Conservation (phyloP, 352 stramenopile species). For the Pythium dissotocum region DNA sequence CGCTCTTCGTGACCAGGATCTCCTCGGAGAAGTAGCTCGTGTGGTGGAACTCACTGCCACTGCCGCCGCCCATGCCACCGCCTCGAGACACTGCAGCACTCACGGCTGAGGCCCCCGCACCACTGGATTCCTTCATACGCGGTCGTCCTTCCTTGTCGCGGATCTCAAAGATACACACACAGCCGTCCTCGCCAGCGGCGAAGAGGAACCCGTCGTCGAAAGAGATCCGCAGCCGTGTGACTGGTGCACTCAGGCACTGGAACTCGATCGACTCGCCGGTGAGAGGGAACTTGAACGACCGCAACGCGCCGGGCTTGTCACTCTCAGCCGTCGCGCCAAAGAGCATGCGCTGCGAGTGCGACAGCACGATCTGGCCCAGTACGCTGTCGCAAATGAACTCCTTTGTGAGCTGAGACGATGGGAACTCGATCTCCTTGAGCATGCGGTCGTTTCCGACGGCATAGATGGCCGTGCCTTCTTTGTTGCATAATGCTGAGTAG, state of each 20-base stretch:
- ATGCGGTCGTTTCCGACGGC: slow-evolving; percentile 88
- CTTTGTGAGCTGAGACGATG: slow-evolving; percentile 70
- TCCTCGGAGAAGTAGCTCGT: slow-evolving; percentile 62
- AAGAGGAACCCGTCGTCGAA: slow-evolving; percentile 91
- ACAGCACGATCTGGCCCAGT: slow-evolving; percentile 86
- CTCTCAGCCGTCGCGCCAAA: slow-evolving; percentile 84
- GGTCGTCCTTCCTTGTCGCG: slow-evolving; percentile 83
- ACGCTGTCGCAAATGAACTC: slow-evolving; percentile 81
- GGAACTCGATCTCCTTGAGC: slow-evolving; percentile 90
- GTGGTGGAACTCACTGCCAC: slow-evolving; percentile 25
- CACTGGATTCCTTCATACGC: slow-evolving; percentile 36
- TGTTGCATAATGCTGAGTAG: slow-evolving; percentile 84
- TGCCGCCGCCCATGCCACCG: slow-evolving; percentile 14
- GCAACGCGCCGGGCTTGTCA: slow-evolving; percentile 72
- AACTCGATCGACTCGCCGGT: slow-evolving; percentile 90
- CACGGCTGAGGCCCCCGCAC: background rate
- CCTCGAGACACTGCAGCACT: slow-evolving; percentile 25
- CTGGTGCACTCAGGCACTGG: slow-evolving; percentile 67
- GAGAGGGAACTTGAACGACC: slow-evolving; percentile 90
- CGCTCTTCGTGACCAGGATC: slow-evolving; percentile 87
- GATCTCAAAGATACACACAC: slow-evolving; percentile 87
- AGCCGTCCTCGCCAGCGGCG: slow-evolving; percentile 85
- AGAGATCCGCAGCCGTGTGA: slow-evolving; percentile 85
- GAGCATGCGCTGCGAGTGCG: slow-evolving; percentile 83
- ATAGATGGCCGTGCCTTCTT: slow-evolving; percentile 78